These are phyloP conservation scores for Coffea eugenioides DNA, from an alignment of 257 asterid species.

Conservation along the genomic window DNA sequence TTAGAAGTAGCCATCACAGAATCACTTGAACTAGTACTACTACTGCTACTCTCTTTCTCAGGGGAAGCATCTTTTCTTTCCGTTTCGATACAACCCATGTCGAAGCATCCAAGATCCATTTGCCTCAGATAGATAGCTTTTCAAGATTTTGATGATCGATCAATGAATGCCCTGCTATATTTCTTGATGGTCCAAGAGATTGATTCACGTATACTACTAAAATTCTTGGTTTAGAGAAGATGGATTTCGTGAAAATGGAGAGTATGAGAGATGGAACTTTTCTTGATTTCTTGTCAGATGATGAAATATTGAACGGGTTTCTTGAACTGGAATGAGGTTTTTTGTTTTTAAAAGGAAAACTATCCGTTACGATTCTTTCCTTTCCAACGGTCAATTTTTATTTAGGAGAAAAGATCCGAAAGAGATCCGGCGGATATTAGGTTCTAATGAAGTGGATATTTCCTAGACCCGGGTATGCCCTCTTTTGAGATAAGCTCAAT, in stretches of 20 bases:
- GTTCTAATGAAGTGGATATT: too few relatives aligned
- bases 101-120: conserved; percentile 91
- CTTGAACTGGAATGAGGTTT: conserved; percentile 2
- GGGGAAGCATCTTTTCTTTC: conserved; percentile 29
- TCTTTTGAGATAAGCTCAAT: too few relatives aligned
- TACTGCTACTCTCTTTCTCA: conserved; percentile 28
- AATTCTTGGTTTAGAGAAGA: neutral
- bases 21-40: conserved; percentile 41
- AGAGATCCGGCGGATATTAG: too few relatives aligned
- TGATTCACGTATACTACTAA: too few relatives aligned
- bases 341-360: conserved; percentile 30
- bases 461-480: too few relatives aligned
- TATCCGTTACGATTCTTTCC: conserved; percentile 61
- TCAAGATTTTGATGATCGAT: conserved; percentile 10
- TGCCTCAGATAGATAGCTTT: neutral
- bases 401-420: too few relatives aligned
- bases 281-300: conserved; percentile 23
- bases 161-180: neutral
- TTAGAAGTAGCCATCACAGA: conserved; percentile 53
- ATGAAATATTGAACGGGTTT: conserved; percentile 17
- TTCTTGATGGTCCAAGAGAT: conserved; percentile 13
- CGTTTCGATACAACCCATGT: conserved; percentile 78
- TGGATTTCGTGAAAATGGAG: conserved; percentile 4
- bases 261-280: conserved; percentile 3
- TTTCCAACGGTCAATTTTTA: conserved; percentile 46